Percentiles rank a stretch among this genome's conserved stretches.
phyloP scores from a whole-genome alignment of 805 yeast species.

The Saccharomyces jurei region DNA sequence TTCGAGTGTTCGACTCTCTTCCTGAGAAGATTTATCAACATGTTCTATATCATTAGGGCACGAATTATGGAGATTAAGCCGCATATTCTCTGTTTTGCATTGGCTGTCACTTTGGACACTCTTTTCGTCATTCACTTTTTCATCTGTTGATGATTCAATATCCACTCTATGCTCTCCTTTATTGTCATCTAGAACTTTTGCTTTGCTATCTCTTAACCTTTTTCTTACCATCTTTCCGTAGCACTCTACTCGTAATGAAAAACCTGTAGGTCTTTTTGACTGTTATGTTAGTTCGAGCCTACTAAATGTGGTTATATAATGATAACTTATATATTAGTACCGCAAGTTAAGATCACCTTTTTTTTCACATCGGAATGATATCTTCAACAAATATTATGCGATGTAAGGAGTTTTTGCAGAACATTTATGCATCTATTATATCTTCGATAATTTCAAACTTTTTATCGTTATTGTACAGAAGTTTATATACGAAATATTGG shows the following conservation, averaged over 20 bases:
- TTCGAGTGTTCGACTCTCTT: neutral
- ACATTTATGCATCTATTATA: neutral
- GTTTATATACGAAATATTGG: neutral
- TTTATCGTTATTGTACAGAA: neutral
- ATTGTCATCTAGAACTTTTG: neutral
- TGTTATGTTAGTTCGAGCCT: neutral
- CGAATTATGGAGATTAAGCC: neutral
- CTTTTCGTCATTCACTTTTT: neutral
- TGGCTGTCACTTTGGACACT: neutral
- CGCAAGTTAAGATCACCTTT: neutral
- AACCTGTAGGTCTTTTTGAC: neutral
- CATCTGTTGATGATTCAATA: neutral
- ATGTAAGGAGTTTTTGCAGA: neutral
- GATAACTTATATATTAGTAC: neutral
- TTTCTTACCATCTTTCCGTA: neutral
- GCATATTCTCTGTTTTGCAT: neutral
- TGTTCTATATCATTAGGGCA: neutral
- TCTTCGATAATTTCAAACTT: neutral
- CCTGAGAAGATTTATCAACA: neutral
- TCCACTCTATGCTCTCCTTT: neutral
- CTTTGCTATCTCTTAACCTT: neutral
- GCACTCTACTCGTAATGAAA: neutral
- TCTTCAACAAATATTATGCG: neutral
- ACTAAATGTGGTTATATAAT: neutral
- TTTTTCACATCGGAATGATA: neutral